Percentiles rank a stretch among this genome's conserved stretches.
These are phyloP conservation scores for Erucastrum elatum DNA, from an alignment of 345 rosid species.

Conservation along the genomic window DNA sequence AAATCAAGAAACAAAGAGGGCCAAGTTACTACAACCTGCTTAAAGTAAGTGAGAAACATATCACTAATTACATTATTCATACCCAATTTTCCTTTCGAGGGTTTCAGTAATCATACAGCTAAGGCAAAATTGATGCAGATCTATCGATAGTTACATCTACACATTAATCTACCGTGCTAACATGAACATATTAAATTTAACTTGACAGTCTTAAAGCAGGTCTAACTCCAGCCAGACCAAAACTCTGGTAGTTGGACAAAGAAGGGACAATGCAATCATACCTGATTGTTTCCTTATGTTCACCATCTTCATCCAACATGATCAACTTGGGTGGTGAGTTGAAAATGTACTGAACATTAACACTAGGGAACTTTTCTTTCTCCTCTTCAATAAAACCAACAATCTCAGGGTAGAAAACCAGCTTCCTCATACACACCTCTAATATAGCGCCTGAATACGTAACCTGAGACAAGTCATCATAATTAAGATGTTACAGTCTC, in stretches of 20 bases:
- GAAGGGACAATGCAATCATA: neutral
- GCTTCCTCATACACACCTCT: slow-evolving; percentile 94
- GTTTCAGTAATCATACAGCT: neutral
- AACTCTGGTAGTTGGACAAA: neutral
- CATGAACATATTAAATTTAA: neutral
- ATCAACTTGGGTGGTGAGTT: slow-evolving; percentile 95
- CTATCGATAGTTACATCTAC: neutral
- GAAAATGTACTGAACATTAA: slow-evolving; percentile 75
- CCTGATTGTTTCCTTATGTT: slow-evolving; percentile 77
- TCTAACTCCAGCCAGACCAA: too few species aligned
- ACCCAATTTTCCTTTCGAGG: neutral
- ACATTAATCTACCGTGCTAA: neutral
- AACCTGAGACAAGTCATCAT: slow-evolving; percentile 44
- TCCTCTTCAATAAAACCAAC: slow-evolving; percentile 91
- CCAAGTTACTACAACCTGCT: neutral
- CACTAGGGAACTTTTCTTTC: slow-evolving; percentile 69
- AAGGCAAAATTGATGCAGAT: too few species aligned
- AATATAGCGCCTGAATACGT: slow-evolving; percentile 80
- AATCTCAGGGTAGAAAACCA: slow-evolving; percentile 90
- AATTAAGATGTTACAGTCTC: slow-evolving; percentile 2
- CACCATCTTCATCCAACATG: slow-evolving; percentile 79
- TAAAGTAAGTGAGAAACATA: neutral
- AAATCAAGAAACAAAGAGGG: neutral
- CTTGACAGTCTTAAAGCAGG: neutral
- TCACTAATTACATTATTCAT: neutral